Conservation (phyloP, 108 stramenopile species). For the Parietichytrium sp. region DNA sequence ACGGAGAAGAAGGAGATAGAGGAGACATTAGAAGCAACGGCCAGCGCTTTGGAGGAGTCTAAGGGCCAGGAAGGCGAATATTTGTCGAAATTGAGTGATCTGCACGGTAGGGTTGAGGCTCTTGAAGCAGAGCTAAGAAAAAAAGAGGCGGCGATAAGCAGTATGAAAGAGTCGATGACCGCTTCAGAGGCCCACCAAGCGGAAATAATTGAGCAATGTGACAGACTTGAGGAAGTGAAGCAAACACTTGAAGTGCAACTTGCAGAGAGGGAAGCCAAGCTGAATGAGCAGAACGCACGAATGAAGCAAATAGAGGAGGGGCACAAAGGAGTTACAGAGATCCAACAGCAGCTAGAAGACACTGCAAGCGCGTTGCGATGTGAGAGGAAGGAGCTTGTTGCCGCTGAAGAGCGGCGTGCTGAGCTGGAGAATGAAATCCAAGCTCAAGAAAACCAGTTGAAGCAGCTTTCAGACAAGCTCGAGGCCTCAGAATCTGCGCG, state of each 20-base stretch:
- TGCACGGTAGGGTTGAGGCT: too few relatives aligned
- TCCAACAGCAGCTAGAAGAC: slow-evolving; percentile 7
- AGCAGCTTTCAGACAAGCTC: not conserved
- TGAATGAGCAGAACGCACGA: not conserved
- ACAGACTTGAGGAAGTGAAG: not conserved
- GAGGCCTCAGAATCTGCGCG: too few relatives aligned
- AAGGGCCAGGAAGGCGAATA: not conserved
- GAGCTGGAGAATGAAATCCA: not conserved
- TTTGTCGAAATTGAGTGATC: not conserved
- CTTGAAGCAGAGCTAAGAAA: too few relatives aligned
- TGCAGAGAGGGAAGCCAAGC: not conserved
- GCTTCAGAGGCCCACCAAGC: not conserved
- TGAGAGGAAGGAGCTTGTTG: slow-evolving; percentile 8
- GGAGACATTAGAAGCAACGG: slow-evolving; percentile 8
- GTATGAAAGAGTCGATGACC: not conserved
- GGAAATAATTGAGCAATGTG: not conserved
- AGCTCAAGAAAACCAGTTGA: not conserved
- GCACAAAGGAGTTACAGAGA: too few relatives aligned
- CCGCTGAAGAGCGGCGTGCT: not conserved
- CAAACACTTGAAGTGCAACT: too few relatives aligned
- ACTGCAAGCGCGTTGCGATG: not conserved
- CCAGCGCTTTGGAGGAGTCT: not conserved
- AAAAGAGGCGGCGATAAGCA: not conserved
- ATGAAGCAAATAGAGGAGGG: not conserved
- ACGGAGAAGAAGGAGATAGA: not conserved